Evolutionary conservation across 352 stramenopile genomes (phyloP).

Genomic region (Phytophthora lateralis): DNA sequence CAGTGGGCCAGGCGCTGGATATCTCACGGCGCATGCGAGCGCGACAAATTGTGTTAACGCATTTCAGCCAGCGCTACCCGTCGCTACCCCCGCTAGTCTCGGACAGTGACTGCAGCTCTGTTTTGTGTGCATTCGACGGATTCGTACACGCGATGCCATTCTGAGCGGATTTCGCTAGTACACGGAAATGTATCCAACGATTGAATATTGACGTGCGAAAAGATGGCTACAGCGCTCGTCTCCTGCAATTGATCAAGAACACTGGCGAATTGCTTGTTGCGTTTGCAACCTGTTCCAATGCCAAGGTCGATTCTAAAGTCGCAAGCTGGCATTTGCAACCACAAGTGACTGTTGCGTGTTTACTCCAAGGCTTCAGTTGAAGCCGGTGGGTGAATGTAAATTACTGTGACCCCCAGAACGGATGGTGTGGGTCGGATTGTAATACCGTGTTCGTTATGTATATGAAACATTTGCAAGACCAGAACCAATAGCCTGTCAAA

Average conservation of each 20-base stretch:
- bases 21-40: constrained; percentile 83
- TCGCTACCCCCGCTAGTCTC: constrained; percentile 49
- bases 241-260: too few species aligned
- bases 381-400: constrained; percentile 27
- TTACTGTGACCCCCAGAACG: constrained; percentile 20
- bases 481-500: too few species aligned
- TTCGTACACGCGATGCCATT: constrained; percentile 38
- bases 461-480: background rate
- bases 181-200: background rate
- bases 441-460: constrained; percentile 1
- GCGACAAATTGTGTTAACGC: constrained; percentile 92
- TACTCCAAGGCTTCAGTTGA: background rate
- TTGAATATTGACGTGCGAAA: background rate
- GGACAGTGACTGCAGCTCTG: background rate
- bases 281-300: too few species aligned
- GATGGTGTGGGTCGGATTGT: constrained; percentile 20
- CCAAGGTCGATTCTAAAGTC: too few species aligned
- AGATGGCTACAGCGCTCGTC: constrained; percentile 1
- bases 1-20: constrained; percentile 90
- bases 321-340: too few species aligned
- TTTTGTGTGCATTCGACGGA: constrained; percentile 49
- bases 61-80: constrained; percentile 92
- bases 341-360: too few species aligned
- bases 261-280: too few species aligned
- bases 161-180: constrained; percentile 21